Evolutionary conservation across 2,329 filamentous ascomycete genomes (phyloP).

Genomic region (Fusarium marasasianum): DNA sequence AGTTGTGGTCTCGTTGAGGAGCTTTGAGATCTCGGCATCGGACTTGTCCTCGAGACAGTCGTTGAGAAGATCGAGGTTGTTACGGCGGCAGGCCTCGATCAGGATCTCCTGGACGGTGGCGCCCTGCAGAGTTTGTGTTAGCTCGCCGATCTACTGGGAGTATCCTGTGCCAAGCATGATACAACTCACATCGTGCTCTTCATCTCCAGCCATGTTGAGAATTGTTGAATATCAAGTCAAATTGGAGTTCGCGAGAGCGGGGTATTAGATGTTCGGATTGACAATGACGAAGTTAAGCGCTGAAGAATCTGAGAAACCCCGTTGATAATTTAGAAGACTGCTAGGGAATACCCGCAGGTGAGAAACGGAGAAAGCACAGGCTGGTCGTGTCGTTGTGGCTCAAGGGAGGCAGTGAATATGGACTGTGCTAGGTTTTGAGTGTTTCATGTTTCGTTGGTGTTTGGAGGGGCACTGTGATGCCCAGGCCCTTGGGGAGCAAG

Average conservation of each 20-base stretch:
- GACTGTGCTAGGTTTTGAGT: conserved; percentile 1
- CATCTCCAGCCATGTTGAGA: conserved; percentile 42
- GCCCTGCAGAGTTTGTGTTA: conserved; percentile 58
- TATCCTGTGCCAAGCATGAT: background rate
- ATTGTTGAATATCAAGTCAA: background rate
- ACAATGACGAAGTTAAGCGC: conserved; percentile 1
- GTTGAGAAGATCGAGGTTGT: conserved; percentile 86
- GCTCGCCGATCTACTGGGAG: background rate
- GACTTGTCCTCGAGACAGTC: conserved; percentile 73
- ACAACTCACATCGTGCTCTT: conserved; percentile 49
- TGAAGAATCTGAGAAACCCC: background rate
- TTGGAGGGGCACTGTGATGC: conserved; percentile 29
- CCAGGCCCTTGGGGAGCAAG: background rate
- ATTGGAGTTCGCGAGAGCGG: conserved; percentile 18
- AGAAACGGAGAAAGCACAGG: background rate
- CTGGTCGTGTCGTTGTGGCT: conserved; percentile 6
- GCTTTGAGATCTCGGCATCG: conserved; percentile 73
- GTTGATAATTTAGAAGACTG: too few relatives aligned
- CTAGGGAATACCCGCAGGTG: background rate
- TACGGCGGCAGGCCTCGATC: conserved; percentile 90
- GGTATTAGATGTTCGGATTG: conserved; percentile 20
- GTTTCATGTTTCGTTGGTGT: conserved; percentile 17
- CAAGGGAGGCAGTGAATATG: conserved; percentile 19
- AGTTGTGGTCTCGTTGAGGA: conserved; percentile 88
- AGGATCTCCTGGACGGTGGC: conserved; percentile 86